Evolutionary conservation across 176 grass and related monocot genomes (phyloP).

Genomic region (Eragrostis curvula): DNA sequence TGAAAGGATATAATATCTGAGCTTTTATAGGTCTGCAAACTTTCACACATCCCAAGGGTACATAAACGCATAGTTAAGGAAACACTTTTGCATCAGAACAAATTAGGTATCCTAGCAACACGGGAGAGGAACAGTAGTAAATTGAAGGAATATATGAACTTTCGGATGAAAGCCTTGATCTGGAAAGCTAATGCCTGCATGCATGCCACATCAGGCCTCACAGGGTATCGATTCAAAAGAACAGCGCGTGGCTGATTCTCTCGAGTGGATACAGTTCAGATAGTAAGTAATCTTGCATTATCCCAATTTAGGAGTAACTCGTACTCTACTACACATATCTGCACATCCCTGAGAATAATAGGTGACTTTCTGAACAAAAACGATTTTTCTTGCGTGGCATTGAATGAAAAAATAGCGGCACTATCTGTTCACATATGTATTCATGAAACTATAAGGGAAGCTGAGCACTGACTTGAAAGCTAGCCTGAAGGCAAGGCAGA

Average conservation of each 20-base stretch:
- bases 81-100: neutral
- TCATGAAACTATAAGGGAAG: neutral
- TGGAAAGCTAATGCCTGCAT: slow-evolving; percentile 30
- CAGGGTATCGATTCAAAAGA: slow-evolving; percentile 26
- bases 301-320: neutral
- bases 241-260: neutral
- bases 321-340: neutral
- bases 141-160: neutral
- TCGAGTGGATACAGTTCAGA: neutral
- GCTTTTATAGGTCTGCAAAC: neutral
- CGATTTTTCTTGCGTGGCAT: neutral
- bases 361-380: neutral
- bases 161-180: slow-evolving; percentile 4
- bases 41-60: neutral
- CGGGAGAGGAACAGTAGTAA: neutral
- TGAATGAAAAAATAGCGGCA: neutral
- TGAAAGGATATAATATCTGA: neutral
- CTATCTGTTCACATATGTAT: neutral
- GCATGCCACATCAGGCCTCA: neutral
- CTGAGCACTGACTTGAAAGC: neutral
- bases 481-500: neutral
- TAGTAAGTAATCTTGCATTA: neutral
- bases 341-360: neutral
- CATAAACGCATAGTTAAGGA: neutral
- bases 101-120: slow-evolving; percentile 25